Evolutionary conservation across 2,329 filamentous ascomycete genomes (phyloP).

Genomic region (Didymella glomerata): DNA sequence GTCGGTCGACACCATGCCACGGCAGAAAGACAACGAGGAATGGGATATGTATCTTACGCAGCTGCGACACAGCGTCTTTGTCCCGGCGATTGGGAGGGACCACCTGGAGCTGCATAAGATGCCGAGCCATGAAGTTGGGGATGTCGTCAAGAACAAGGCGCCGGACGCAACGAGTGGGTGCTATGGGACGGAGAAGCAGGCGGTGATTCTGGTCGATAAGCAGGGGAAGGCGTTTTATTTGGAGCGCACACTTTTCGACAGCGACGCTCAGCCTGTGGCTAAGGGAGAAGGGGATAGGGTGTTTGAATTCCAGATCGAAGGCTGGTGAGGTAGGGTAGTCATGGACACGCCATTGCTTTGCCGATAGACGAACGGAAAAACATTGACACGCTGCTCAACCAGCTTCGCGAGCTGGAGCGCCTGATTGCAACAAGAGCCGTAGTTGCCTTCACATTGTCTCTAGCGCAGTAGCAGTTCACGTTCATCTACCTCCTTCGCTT

Average conservation of each 20-base stretch:
- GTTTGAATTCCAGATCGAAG: slow-evolving; percentile 60
- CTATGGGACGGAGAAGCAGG: slow-evolving; percentile 73
- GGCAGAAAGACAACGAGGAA: slow-evolving; percentile 57
- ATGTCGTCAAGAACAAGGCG: slow-evolving; percentile 51
- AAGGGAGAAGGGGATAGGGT: slow-evolving; percentile 57
- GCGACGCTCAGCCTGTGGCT: slow-evolving; percentile 58
- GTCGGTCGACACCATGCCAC: slow-evolving; percentile 64
- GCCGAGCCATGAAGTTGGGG: slow-evolving; percentile 51
- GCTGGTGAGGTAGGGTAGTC: slow-evolving; percentile 36
- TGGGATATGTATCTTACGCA: slow-evolving; percentile 65
- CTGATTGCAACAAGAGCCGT: too few species aligned
- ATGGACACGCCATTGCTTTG: too few species aligned
- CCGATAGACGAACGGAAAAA: too few species aligned
- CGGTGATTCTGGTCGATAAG: slow-evolving; percentile 64
- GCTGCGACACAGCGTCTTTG: slow-evolving; percentile 67
- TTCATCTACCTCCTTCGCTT: too few species aligned
- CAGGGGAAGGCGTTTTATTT: slow-evolving; percentile 67
- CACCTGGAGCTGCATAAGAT: slow-evolving; percentile 51
- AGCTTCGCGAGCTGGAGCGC: too few species aligned
- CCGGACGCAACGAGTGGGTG: slow-evolving; percentile 56
- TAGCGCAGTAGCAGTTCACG: too few species aligned
- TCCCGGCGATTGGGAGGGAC: slow-evolving; percentile 63
- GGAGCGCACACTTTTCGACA: slow-evolving; percentile 68
- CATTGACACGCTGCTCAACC: too few species aligned
- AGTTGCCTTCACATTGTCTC: too few species aligned